These are phyloP conservation scores for Prunus davidiana DNA, from an alignment of 306 rosid species.

Conservation along the genomic window DNA sequence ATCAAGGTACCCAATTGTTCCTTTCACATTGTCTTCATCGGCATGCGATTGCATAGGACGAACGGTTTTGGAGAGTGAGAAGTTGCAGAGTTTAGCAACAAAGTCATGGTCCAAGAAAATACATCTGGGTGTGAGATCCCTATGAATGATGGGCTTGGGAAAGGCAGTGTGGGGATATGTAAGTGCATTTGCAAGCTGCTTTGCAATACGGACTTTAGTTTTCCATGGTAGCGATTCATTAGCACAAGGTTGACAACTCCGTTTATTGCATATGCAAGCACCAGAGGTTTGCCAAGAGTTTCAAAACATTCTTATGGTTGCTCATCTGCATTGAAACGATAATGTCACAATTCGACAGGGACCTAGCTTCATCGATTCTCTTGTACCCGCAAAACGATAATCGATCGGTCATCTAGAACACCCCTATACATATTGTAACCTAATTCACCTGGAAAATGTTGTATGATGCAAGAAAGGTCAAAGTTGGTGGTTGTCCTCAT, in stretches of 20 bases:
- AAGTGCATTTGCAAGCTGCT: background rate
- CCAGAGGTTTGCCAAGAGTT: background rate
- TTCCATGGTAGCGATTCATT: background rate
- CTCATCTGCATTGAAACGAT: background rate
- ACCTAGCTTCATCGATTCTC: background rate
- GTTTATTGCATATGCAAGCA: background rate
- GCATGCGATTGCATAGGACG: background rate
- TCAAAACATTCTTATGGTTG: conserved; percentile 1
- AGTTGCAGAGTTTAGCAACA: background rate
- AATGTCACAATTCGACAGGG: background rate
- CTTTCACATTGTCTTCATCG: background rate
- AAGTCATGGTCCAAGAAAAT: too few species aligned
- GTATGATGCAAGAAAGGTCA: background rate
- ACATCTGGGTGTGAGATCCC: background rate
- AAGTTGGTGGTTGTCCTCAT: conserved; percentile 6
- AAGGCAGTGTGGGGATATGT: background rate
- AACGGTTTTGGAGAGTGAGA: background rate
- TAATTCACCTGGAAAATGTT: background rate
- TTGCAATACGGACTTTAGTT: background rate
- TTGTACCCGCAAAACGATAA: background rate
- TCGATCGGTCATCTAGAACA: background rate
- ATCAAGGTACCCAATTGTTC: background rate
- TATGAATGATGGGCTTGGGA: background rate
- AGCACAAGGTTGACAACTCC: background rate
- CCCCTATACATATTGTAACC: background rate